Evolutionary conservation across 2,329 filamentous ascomycete species (phyloP).

Genomic region (Claviceps citrina): DNA sequence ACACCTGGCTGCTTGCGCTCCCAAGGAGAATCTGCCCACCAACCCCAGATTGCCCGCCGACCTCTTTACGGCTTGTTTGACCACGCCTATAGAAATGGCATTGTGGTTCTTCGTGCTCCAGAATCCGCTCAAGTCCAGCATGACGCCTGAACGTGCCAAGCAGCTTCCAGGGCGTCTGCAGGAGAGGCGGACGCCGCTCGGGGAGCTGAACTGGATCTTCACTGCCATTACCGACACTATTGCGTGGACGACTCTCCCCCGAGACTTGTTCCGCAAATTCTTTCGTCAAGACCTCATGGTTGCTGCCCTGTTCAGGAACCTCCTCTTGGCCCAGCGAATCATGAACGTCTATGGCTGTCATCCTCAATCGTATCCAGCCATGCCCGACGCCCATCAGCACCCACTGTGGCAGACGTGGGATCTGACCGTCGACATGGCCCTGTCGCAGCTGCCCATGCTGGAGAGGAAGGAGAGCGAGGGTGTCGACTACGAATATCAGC

Average conservation of each 20-base stretch:
- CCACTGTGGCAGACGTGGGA: constrained; percentile 97
- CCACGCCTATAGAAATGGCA: constrained; percentile 94
- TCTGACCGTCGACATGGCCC: constrained; percentile 84
- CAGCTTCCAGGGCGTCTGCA: constrained; percentile 83
- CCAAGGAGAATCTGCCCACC: constrained; percentile 84
- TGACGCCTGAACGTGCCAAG: constrained; percentile 70
- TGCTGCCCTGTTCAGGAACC: constrained; percentile 92
- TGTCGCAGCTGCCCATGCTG: constrained; percentile 75
- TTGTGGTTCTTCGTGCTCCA: constrained; percentile 92
- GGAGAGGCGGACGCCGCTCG: constrained; percentile 81
- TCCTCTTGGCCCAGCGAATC: constrained; percentile 81
- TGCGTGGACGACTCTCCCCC: constrained; percentile 87
- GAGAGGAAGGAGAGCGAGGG: constrained; percentile 61
- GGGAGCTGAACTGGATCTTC: constrained; percentile 98
- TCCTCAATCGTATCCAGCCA: constrained; percentile 74
- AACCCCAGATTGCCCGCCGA: constrained; percentile 89
- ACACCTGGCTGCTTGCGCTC: constrained; percentile 78
- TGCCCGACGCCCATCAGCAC: constrained; percentile 92
- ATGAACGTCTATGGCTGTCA: constrained; percentile 96
- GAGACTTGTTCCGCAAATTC: constrained; percentile 85
- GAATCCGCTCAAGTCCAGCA: constrained; percentile 55
- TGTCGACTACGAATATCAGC: constrained; percentile 77
- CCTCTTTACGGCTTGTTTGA: constrained; percentile 88
- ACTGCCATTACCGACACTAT: constrained; percentile 98
- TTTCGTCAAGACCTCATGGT: constrained; percentile 98